Evolutionary conservation across 2,329 filamentous ascomycete genomes (phyloP).

Genomic region (Fusarium acutatum): DNA sequence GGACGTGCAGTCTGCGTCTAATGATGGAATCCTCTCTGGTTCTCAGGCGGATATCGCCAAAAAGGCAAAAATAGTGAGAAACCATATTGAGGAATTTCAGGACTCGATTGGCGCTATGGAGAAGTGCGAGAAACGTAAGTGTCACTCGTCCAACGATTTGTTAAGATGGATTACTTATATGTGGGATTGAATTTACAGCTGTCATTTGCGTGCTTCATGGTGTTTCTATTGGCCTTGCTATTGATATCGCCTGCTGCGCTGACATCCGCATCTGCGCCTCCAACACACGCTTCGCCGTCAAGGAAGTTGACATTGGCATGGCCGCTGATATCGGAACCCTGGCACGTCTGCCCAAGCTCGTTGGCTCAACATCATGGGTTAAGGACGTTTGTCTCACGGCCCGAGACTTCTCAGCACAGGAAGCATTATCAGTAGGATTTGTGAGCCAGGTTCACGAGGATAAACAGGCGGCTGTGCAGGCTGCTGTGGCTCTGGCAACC

Average conservation of each 20-base stretch:
- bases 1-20: conserved; percentile 77
- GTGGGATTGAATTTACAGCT: conserved; percentile 54
- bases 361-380: conserved; percentile 77
- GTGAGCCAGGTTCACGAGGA: conserved; percentile 71
- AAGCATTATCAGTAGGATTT: conserved; percentile 75
- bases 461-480: conserved; percentile 70
- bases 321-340: conserved; percentile 83
- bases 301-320: conserved; percentile 84
- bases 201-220: conserved; percentile 86
- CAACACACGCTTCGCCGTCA: conserved; percentile 72
- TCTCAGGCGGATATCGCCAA: conserved; percentile 67
- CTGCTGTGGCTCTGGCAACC: conserved; percentile 69
- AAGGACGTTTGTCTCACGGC: conserved; percentile 81
- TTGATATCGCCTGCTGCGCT: conserved; percentile 75
- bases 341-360: conserved; percentile 75
- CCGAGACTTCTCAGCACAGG: conserved; percentile 72
- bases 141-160: not conserved
- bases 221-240: conserved; percentile 78
- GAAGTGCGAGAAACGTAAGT: conserved; percentile 85
- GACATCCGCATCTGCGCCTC: conserved; percentile 74
- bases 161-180: conserved; percentile 20
- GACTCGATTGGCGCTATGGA: conserved; percentile 79
- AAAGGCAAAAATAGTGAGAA: conserved; percentile 67
- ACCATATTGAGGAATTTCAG: conserved; percentile 83
- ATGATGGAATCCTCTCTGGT: conserved; percentile 56